Base-by-base conservation (phyloP, 139 green algal species). In the Chlorella ohadii region DNA sequence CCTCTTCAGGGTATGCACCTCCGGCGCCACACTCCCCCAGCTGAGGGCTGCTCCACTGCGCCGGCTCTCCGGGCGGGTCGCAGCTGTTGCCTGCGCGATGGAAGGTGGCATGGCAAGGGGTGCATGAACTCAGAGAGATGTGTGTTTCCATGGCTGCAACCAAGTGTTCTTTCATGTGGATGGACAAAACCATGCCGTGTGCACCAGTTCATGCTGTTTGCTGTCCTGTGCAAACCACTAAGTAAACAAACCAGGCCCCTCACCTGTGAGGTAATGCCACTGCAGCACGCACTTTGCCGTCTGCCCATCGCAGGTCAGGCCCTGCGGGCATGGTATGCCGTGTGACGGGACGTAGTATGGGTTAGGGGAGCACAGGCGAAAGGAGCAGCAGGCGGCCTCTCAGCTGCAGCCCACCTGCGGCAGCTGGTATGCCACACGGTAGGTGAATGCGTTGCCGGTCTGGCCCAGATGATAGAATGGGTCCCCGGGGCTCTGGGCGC, bases 71-170 rank as follows among this genome's bases (percentile, higher is more conserved):
- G 12, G 89, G 89, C 28, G 88, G 88, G 59, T 90, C 75, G 88
- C 89, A 93, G 22, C 55, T 85, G 85, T 93, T 92, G 55, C 88
- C 89, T 59, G 51, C n/a, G n/a, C n/a, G n/a, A n/a, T n/a, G 51
- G 51, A 22, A 59, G 12, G 15, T 2, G 51, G 11, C 44, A 55
- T 6, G 7, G n/a, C n/a, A n/a, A n/a, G n/a, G n/a, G n/a, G n/a
- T n/a, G n/a, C n/a, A n/a, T n/a, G n/a, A n/a, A n/a, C n/a, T n/a
- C n/a, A n/a, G n/a, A n/a, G n/a, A n/a, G n/a, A n/a, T n/a, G n/a
- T n/a, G n/a, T n/a, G n/a, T n/a, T n/a, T n/a, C n/a, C n/a, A n/a
- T n/a, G n/a, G n/a, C n/a, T n/a, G n/a, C n/a, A n/a, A n/a, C n/a
- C n/a, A n/a, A n/a, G n/a, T n/a, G n/a, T n/a, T n/a, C n/a, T n/a